Evolutionary conservation across 208 protist species (phyloP).

Genomic region (Wallacemonas collosoma): DNA sequence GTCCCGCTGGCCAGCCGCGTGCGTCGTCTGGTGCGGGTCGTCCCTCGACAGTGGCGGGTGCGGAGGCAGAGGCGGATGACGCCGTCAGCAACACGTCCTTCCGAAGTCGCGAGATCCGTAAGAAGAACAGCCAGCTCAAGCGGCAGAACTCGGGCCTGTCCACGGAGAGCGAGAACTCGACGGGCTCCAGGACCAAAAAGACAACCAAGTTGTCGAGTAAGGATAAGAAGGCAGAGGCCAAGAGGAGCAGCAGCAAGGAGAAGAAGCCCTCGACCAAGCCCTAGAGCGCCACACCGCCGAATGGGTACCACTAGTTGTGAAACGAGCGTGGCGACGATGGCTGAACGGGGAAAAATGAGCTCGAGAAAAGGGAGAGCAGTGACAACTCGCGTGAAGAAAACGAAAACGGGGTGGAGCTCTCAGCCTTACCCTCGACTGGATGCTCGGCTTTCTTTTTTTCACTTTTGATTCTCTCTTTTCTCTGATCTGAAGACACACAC

Average conservation of each 20-base stretch:
- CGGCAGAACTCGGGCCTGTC: slow-evolving; percentile 17
- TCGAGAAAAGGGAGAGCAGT: not conserved
- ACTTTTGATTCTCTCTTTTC: slow-evolving; percentile 2
- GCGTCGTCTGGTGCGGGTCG: not conserved
- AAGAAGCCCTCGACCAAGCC: not conserved
- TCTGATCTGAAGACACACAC: not conserved
- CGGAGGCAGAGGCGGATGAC: not conserved
- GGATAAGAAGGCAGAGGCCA: slow-evolving; percentile 2
- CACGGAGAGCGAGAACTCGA: slow-evolving; percentile 5
- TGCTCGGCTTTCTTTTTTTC: not conserved
- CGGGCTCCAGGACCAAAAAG: not conserved
- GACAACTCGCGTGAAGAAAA: not conserved
- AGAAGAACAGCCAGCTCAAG: slow-evolving; percentile 42
- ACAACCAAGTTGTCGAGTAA: not conserved
- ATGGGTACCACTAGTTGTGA: not conserved
- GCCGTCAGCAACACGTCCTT: slow-evolving; percentile 10
- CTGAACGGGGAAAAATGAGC: slow-evolving; percentile 1
- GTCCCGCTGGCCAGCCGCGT: not conserved
- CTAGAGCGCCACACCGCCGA: not conserved
- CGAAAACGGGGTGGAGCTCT: no score
- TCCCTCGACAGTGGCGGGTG: no score
- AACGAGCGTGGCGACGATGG: not conserved
- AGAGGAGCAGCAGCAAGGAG: not conserved
- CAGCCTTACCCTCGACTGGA: no score
- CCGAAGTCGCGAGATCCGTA: slow-evolving; percentile 33